Evolutionary conservation across 352 stramenopile species (phyloP).

Genomic region (Pythium rishiriense): DNA sequence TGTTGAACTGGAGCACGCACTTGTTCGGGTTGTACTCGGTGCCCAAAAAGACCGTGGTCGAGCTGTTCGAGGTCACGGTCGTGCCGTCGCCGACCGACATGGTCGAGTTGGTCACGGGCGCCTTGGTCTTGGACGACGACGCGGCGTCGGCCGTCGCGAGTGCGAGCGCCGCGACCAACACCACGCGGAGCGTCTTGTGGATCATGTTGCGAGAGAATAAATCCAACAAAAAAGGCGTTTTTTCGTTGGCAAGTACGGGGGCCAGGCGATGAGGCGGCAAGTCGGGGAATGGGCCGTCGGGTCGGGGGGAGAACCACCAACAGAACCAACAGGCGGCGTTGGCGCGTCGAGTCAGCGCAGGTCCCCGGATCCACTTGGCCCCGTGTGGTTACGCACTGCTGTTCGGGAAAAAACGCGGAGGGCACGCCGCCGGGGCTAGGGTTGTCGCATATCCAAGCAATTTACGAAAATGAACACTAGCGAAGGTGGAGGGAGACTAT

Average conservation of each 20-base stretch:
- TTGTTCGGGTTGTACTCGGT: conserved; percentile 71
- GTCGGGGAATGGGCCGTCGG: conserved; percentile 13
- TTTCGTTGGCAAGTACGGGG: not conserved
- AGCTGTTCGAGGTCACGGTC: conserved; percentile 46
- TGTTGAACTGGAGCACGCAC: conserved; percentile 72
- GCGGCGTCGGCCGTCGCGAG: conserved; percentile 8
- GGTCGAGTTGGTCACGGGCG: conserved; percentile 23
- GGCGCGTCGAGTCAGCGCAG: conserved; percentile 4
- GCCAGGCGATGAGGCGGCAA: conserved; percentile 4
- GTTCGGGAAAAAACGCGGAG: not conserved
- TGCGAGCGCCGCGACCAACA: conserved; percentile 9
- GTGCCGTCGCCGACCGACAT: conserved; percentile 67
- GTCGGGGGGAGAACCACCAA: not conserved
- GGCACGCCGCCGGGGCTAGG: not conserved
- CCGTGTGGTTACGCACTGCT: not conserved
- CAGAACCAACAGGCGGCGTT: conserved; percentile 3
- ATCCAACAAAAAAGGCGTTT: conserved; percentile 4
- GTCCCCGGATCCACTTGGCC: not conserved
- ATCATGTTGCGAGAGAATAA: not conserved
- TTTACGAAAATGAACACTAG: not conserved
- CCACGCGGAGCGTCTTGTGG: conserved; percentile 16
- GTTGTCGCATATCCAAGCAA: not conserved
- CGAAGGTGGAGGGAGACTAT: not conserved
- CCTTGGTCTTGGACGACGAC: not conserved
- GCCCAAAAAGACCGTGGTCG: conserved; percentile 55